Conservation (phyloP, 1,284 basidiomycete genomes). For the Ustilago lituana region DNA sequence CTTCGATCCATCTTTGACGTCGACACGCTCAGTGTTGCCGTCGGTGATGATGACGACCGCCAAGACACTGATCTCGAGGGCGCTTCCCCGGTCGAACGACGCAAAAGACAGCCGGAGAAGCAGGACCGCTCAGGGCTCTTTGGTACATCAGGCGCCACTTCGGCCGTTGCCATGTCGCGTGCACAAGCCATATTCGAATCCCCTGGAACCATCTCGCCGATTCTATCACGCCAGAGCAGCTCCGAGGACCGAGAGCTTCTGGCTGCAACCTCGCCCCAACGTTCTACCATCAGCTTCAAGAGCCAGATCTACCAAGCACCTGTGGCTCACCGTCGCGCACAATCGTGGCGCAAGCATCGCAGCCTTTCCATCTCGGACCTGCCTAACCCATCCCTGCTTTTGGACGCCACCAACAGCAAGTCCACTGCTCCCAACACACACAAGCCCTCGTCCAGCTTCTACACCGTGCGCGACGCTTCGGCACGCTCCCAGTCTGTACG, state of each 20-base stretch:
- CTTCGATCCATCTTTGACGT: constrained; percentile 58
- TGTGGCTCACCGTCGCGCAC: constrained; percentile 15
- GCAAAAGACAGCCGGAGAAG: not conserved
- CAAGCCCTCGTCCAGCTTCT: not conserved
- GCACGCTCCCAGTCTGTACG: constrained; percentile 11
- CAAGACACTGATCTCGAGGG: constrained; percentile 43
- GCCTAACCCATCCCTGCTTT: constrained; percentile 5
- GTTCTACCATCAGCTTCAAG: constrained; percentile 16
- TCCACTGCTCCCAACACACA: not conserved
- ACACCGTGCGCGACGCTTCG: constrained; percentile 2
- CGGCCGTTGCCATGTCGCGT: constrained; percentile 3
- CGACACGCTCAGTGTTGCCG: constrained; percentile 33
- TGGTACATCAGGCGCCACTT: not conserved
- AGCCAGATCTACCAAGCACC: constrained; percentile 35
- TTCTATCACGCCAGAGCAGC: constrained; percentile 30
- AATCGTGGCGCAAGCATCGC: constrained; percentile 40
- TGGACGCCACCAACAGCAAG: not conserved
- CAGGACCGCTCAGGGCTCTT: constrained; percentile 5
- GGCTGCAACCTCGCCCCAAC: not conserved
- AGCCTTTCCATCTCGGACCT: constrained; percentile 31
- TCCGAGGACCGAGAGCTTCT: constrained; percentile 21
- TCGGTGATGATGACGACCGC: constrained; percentile 12
- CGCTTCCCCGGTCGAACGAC: constrained; percentile 12
- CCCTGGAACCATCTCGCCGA: constrained; percentile 18
- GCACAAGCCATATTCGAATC: constrained; percentile 17